Evolutionary conservation across 345 rosid species (phyloP).

Genomic region (Draba incana): DNA sequence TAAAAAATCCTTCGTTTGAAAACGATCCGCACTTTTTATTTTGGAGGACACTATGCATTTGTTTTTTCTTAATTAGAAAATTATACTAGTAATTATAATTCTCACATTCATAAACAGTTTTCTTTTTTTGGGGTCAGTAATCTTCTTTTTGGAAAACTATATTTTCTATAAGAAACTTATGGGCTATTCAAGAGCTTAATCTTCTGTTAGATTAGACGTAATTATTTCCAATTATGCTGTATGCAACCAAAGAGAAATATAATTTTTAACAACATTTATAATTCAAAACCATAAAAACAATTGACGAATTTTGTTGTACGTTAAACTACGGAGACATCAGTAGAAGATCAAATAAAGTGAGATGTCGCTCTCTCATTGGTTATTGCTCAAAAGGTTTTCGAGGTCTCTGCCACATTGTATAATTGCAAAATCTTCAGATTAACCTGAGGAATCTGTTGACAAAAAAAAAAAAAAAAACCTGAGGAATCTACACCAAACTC

Average conservation of each 20-base stretch:
- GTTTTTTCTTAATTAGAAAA: background rate
- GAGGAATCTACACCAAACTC: slow-evolving; percentile 12
- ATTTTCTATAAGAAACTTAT: too few species aligned
- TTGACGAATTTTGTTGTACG: background rate
- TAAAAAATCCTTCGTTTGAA: slow-evolving; percentile 18
- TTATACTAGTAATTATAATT: too few species aligned
- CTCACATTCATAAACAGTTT: too few species aligned
- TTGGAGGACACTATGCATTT: background rate
- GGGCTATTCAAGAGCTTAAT: too few species aligned
- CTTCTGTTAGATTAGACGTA: background rate
- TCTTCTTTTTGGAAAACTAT: too few species aligned
- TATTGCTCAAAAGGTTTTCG: slow-evolving; percentile 5
- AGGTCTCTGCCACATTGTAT: slow-evolving; percentile 17
- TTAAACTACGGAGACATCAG: background rate
- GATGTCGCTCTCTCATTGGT: slow-evolving; percentile 16
- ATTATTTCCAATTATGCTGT: too few species aligned
- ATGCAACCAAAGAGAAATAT: background rate
- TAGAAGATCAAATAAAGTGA: background rate
- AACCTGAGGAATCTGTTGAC: slow-evolving; percentile 4
- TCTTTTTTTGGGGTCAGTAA: too few species aligned
- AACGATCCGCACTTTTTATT: slow-evolving; percentile 6
- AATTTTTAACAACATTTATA: background rate
- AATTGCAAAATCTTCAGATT: background rate
- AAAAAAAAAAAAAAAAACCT: too few species aligned
- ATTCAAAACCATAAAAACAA: background rate